phyloP scores from a whole-genome alignment of 768 basidiomycete genomes.

The Amanita phalloides region DNA sequence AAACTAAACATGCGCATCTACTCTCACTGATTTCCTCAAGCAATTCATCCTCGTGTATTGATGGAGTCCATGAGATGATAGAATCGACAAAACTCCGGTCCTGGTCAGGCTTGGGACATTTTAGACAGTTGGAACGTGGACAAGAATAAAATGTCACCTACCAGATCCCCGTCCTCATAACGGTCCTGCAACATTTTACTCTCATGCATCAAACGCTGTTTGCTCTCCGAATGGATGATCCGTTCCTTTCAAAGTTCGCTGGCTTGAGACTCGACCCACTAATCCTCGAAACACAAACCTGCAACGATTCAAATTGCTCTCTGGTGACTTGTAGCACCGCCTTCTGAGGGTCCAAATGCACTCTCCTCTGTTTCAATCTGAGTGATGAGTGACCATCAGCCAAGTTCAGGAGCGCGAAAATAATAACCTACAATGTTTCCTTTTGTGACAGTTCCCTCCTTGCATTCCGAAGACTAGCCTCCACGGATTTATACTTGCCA shows the following conservation, averaged over 20 bases:
- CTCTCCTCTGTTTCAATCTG: neutral
- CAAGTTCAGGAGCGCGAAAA: neutral
- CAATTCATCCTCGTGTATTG: slow-evolving; percentile 40
- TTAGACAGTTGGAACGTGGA: neutral
- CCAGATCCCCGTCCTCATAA: slow-evolving; percentile 37
- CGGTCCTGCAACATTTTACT: slow-evolving; percentile 21
- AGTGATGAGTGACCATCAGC: neutral
- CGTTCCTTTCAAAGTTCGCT: slow-evolving; percentile 21
- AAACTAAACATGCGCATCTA: slow-evolving; percentile 28
- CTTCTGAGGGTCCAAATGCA: slow-evolving; percentile 33
- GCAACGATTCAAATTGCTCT: slow-evolving; percentile 15
- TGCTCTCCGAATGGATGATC: slow-evolving; percentile 21
- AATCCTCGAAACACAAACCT: neutral
- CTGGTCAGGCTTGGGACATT: slow-evolving; percentile 25
- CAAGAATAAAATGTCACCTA: slow-evolving; percentile 14
- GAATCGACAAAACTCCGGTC: slow-evolving; percentile 40
- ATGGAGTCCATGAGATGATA: slow-evolving; percentile 32
- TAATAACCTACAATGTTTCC: neutral
- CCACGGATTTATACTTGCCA: neutral
- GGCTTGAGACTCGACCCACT: slow-evolving; percentile 6
- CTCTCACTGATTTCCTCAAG: slow-evolving; percentile 48
- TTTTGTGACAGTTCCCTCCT: neutral
- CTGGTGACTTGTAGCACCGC: slow-evolving; percentile 29
- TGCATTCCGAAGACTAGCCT: neutral
- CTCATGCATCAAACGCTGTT: slow-evolving; percentile 9